A percentile compares a stretch with the other conserved stretches of the same genome.
Conservation (phyloP, 169 alveolate genomes). For the Eimeria sp. region DNA sequence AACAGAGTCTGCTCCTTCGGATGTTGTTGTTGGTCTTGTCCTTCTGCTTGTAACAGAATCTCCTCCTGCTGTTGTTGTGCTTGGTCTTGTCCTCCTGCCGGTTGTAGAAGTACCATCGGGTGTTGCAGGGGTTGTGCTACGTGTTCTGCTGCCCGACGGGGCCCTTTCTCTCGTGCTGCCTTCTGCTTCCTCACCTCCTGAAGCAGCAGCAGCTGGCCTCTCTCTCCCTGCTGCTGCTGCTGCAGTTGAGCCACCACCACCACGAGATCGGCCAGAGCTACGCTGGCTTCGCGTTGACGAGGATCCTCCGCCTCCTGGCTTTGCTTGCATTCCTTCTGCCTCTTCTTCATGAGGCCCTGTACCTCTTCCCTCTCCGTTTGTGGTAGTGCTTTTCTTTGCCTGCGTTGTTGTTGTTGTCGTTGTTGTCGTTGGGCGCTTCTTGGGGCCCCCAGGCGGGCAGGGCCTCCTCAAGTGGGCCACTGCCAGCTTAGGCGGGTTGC, state of each 20-base stretch:
- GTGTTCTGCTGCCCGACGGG: conserved; percentile 10
- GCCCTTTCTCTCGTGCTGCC: background rate
- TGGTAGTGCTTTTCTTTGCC: background rate
- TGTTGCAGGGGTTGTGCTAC: background rate
- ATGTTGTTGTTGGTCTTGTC: background rate
- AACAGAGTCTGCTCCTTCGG: background rate
- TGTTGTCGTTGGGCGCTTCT: conserved; percentile 17
- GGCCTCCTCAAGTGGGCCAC: conserved; percentile 69
- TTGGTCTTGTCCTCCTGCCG: conserved; percentile 34
- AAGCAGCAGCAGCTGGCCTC: background rate
- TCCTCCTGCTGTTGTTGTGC: background rate
- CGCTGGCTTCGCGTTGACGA: conserved; percentile 6
- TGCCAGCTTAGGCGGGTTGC: conserved; percentile 70
- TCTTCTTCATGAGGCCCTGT: conserved; percentile 13
- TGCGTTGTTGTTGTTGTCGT: conserved; percentile 11
- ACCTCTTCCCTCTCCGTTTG: background rate
- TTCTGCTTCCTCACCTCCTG: background rate
- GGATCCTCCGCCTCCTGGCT: background rate
- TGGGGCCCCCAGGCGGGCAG: conserved; percentile 47
- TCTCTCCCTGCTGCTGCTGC: background rate
- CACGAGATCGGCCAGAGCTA: background rate
- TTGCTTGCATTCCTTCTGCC: background rate
- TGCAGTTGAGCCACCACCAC: background rate
- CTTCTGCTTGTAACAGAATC: background rate
- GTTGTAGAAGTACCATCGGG: background rate